A percentile compares a stretch with the other conserved stretches of the same genome.
phyloP scores from a whole-genome alignment of 116 monocot species.

The Thalassia testudinum region DNA sequence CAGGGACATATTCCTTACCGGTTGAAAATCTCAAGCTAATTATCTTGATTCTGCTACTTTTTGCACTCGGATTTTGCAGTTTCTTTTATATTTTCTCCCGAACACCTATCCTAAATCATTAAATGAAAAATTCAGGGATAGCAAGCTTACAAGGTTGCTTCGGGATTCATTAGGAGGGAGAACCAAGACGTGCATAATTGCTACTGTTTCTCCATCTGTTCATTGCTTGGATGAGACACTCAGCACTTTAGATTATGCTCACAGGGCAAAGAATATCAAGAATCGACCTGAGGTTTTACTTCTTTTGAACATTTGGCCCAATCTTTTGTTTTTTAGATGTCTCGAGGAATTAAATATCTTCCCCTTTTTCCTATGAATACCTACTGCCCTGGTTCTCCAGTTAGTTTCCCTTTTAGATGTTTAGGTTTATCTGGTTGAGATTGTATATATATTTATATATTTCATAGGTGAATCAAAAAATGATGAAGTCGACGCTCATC shows the following conservation, averaged over 20 bases:
- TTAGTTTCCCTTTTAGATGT: background rate
- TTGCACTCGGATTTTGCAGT: background rate
- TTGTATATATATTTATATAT: background rate
- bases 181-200: constrained; percentile 98
- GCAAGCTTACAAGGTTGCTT: constrained; percentile 82
- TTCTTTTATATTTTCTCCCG: background rate
- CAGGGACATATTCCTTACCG: constrained; percentile 93
- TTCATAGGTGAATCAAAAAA: constrained; percentile 85
- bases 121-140: constrained; percentile 72
- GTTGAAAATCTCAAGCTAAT: constrained; percentile 8
- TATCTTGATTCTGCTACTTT: too few relatives aligned
- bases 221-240: constrained; percentile 94
- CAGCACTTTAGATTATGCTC: constrained; percentile 97
- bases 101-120: too few relatives aligned
- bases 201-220: constrained; percentile 97
- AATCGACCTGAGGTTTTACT: constrained; percentile 77
- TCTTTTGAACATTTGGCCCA: background rate
- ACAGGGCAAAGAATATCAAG: constrained; percentile 95
- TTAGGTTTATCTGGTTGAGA: background rate
- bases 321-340: too few relatives aligned
- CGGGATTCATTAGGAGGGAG: constrained; percentile 95
- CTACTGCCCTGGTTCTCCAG: background rate
- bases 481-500: constrained; percentile 95
- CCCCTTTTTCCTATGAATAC: too few relatives aligned
- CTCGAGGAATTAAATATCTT: too few relatives aligned